Evolutionary conservation across 1,139 yeast species (phyloP), one percentile per base, ranked within the genome.

Genomic region (Pichia sp.): DNA sequence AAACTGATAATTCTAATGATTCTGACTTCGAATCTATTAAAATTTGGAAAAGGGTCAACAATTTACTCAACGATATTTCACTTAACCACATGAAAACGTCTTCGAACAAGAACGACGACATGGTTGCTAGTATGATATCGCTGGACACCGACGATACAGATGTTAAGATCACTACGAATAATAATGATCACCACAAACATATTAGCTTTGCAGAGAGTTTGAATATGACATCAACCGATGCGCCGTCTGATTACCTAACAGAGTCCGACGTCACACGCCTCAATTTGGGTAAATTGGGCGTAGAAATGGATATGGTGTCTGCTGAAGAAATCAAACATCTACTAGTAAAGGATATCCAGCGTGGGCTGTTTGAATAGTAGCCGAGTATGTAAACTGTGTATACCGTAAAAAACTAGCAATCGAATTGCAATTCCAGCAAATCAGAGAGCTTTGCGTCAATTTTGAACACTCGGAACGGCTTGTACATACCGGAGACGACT

Each of bases 281-380:
- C 5, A 28, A 36, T 10, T 9, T 47, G 12, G 39, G 27, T 3
- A 44, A 43, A 31, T n/a, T 43, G 2, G 46, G 44, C 3, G 32
- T 46, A 4, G 56, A 57, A 10, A 38, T 54, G 35, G 41, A 54
- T 35, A 36, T 47, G 15, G 27, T 56, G 9, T 48, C 50, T 3
- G 36, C 52, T 17, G 42, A 52, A 12, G 57, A 53, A 12, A 27
- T 57, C 36, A 54, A 50, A 31, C 46, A 42, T n/a, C 39, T 47
- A 19, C 10, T 55, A 3, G 17, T 57, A 1, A 38, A 46, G 14
- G 52, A 56, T 27, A 28, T 55, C 1, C 61, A 59, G 36, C 51
- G 53, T 15, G 53, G 53, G 11, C 46, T 59, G 18, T 58, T 59
- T 40, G 34, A 46, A 10, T 46, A 41, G 18, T n/a, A 21, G 28